Conservation (phyloP, 495 filamentous ascomycete genomes). For the Xylaria sp. region DNA sequence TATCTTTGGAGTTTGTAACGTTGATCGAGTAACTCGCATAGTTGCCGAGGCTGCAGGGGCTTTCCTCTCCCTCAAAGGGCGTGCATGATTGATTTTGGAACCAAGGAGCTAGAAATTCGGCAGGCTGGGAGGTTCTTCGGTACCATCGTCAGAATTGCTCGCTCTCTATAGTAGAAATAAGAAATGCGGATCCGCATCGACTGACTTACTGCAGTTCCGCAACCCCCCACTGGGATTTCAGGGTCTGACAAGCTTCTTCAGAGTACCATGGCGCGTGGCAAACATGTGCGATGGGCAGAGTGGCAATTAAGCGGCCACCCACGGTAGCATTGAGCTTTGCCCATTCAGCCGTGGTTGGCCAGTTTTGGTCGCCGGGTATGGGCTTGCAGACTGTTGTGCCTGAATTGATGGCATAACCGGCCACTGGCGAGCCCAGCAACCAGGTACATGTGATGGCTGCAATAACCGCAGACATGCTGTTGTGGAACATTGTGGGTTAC, state of each 20-base stretch:
- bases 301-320: constrained; percentile 47
- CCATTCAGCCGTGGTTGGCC: constrained; percentile 43
- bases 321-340: constrained; percentile 46
- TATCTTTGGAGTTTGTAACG: neutral
- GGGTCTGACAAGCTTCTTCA: constrained; percentile 18
- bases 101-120: neutral
- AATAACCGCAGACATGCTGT: neutral
- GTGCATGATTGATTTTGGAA: neutral
- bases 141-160: neutral
- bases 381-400: constrained; percentile 20
- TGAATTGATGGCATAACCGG: neutral
- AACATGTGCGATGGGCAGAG: constrained; percentile 42
- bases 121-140: constrained; percentile 20
- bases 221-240: constrained; percentile 18
- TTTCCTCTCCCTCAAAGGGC: neutral
- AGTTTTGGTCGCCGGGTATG: constrained; percentile 34
- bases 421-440: neutral
- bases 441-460: neutral
- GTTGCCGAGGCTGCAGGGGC: neutral
- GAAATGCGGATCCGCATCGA: neutral
- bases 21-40: constrained; percentile 1
- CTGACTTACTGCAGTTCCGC: constrained; percentile 4
- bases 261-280: constrained; percentile 50
- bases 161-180: neutral
- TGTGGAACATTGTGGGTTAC: constrained; percentile 3